Percentiles rank a stretch among this genome's conserved stretches.
These are phyloP conservation scores for Sarocladiaceae sp. DNA, from an alignment of 2,329 filamentous ascomycete species.

Conservation along the genomic window DNA sequence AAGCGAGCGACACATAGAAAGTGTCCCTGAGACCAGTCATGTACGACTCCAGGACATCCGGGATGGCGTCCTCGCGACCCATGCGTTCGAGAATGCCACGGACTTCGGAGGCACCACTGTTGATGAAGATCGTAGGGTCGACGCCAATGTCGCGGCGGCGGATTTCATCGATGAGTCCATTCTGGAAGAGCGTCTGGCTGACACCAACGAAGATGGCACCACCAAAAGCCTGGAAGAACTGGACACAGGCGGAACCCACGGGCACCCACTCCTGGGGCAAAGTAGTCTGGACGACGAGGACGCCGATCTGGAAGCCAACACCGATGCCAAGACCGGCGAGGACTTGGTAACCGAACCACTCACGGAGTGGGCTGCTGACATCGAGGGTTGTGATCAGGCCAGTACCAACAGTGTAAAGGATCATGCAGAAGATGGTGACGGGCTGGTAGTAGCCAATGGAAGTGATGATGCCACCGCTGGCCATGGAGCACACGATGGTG, in stretches of 20 bases:
- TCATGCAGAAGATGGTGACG: constrained; percentile 34
- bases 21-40: constrained; percentile 42
- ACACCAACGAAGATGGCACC: constrained; percentile 44
- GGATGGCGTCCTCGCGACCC: constrained; percentile 33
- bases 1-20: constrained; percentile 46
- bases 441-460: constrained; percentile 31
- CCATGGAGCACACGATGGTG: constrained; percentile 36
- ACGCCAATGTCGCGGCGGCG: constrained; percentile 35
- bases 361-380: constrained; percentile 35
- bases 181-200: constrained; percentile 44
- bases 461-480: constrained; percentile 33
- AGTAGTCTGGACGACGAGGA: constrained; percentile 46
- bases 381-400: constrained; percentile 50
- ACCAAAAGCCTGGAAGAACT: constrained; percentile 38
- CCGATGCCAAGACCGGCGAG: constrained; percentile 48
- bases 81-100: constrained; percentile 34
- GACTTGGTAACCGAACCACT: constrained; percentile 55
- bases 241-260: constrained; percentile 37
- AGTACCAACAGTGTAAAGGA: constrained; percentile 37
- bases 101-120: constrained; percentile 47
- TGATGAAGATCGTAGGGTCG: constrained; percentile 41
- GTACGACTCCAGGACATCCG: constrained; percentile 41
- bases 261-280: constrained; percentile 41
- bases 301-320: constrained; percentile 39
- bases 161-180: constrained; percentile 41